Conservation (phyloP, 2,329 filamentous ascomycete genomes). For the Epichloe baconii region DNA sequence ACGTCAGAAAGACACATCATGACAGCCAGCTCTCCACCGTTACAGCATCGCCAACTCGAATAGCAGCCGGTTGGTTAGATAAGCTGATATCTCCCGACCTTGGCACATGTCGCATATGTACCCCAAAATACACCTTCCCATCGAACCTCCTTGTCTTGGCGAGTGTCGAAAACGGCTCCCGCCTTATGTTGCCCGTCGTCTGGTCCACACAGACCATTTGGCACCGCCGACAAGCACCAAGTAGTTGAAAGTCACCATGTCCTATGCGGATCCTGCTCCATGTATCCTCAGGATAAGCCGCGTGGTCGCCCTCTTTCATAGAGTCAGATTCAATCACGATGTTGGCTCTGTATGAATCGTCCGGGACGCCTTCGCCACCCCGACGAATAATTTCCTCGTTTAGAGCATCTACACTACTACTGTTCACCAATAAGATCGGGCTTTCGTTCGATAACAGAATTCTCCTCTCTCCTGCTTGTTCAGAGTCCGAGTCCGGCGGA, state of each 20-base stretch:
- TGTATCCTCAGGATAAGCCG: slow-evolving; percentile 63
- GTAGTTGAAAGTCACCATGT: slow-evolving; percentile 48
- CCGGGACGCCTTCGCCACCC: slow-evolving; percentile 51
- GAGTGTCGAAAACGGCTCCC: slow-evolving; percentile 80
- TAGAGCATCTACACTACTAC: slow-evolving; percentile 63
- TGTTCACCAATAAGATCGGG: slow-evolving; percentile 74
- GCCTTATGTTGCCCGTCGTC: slow-evolving; percentile 58
- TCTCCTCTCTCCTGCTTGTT: slow-evolving; percentile 28
- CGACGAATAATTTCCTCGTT: slow-evolving; percentile 56
- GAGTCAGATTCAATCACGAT: slow-evolving; percentile 49
- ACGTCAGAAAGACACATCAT: background rate
- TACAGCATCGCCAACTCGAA: slow-evolving; percentile 36
- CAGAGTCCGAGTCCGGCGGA: slow-evolving; percentile 44
- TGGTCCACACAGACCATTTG: slow-evolving; percentile 97
- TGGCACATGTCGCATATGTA: slow-evolving; percentile 52
- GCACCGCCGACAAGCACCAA: slow-evolving; percentile 78
- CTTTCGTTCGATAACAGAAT: slow-evolving; percentile 88
- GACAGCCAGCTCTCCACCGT: slow-evolving; percentile 10
- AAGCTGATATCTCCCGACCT: slow-evolving; percentile 2
- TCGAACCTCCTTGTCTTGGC: slow-evolving; percentile 74
- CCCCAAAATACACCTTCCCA: slow-evolving; percentile 81
- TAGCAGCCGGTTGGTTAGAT: slow-evolving; percentile 22
- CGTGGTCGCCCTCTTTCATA: slow-evolving; percentile 26
- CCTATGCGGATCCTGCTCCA: slow-evolving; percentile 63
- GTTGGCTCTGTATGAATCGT: slow-evolving; percentile 78